Conservation (phyloP, 2,329 filamentous ascomycete genomes). For the Leptodontidium sp. region DNA sequence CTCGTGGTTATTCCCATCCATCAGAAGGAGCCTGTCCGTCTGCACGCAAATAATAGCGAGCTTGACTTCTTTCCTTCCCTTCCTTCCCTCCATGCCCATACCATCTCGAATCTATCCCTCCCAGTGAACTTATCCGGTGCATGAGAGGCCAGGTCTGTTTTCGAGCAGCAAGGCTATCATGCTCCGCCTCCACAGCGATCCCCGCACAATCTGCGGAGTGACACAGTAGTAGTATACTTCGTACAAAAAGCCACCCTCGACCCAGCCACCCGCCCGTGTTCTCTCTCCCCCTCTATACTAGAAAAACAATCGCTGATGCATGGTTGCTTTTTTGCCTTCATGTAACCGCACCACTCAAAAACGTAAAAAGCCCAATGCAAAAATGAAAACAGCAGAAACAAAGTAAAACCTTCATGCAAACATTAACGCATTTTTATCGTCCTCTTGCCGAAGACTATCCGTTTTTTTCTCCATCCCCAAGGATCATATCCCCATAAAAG, state of each 20-base stretch:
- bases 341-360: constrained; percentile 16
- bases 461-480: neutral
- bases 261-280: neutral
- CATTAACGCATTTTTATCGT: constrained; percentile 27
- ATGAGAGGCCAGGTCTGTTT: neutral
- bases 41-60: constrained; percentile 9
- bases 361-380: constrained; percentile 23
- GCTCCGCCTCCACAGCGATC: neutral
- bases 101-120: neutral
- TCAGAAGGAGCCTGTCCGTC: constrained; percentile 5
- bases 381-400: constrained; percentile 12
- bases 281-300: constrained; percentile 31
- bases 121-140: no score
- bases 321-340: constrained; percentile 17
- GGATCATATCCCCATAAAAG: neutral
- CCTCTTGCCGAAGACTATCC: constrained; percentile 16
- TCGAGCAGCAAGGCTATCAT: neutral
- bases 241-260: constrained; percentile 27
- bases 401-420: constrained; percentile 28
- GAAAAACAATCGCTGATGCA: constrained; percentile 30
- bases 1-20: constrained; percentile 17
- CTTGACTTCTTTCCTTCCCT: neutral
- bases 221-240: constrained; percentile 28
- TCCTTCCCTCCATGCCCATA: constrained; percentile 9
- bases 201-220: neutral